These are phyloP conservation scores for Fusarium napiforme DNA, from an alignment of 2,329 filamentous ascomycete genomes.

Conservation along the genomic window DNA sequence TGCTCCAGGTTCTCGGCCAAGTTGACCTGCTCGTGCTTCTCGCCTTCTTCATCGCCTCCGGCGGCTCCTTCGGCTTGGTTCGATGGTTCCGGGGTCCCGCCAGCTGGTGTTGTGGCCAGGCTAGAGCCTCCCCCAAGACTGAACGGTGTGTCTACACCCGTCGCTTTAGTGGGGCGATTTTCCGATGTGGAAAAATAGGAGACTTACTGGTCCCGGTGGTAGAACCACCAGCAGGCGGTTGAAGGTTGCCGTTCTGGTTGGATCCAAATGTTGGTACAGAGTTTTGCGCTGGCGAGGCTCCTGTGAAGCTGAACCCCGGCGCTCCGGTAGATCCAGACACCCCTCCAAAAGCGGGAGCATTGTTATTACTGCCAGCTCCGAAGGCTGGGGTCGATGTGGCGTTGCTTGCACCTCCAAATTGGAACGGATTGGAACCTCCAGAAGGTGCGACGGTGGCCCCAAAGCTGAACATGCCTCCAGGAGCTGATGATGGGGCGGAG, in stretches of 20 bases:
- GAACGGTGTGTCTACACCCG: slow-evolving; percentile 64
- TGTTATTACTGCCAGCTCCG: slow-evolving; percentile 40
- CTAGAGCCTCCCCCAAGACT: slow-evolving; percentile 69
- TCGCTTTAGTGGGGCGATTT: slow-evolving; percentile 59
- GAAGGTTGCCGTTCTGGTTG: slow-evolving; percentile 52
- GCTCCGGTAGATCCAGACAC: slow-evolving; percentile 45
- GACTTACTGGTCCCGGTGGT: slow-evolving; percentile 61
- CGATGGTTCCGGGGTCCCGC: slow-evolving; percentile 68
- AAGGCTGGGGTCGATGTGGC: slow-evolving; percentile 43
- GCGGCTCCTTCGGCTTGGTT: slow-evolving; percentile 57
- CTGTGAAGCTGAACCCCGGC: slow-evolving; percentile 55
- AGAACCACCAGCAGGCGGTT: slow-evolving; percentile 56
- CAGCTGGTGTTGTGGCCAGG: slow-evolving; percentile 68
- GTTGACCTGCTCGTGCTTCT: slow-evolving; percentile 75
- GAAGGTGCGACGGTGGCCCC: slow-evolving; percentile 46
- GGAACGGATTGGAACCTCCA: slow-evolving; percentile 48
- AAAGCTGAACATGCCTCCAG: slow-evolving; percentile 53
- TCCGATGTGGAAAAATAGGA: slow-evolving; percentile 54
- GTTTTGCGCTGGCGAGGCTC: slow-evolving; percentile 46
- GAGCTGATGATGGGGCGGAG: slow-evolving; percentile 34
- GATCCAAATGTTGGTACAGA: slow-evolving; percentile 49
- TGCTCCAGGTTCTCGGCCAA: slow-evolving; percentile 76
- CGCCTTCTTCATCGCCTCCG: slow-evolving; percentile 60
- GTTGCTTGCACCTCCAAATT: slow-evolving; percentile 51
- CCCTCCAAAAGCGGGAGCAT: slow-evolving; percentile 48